These are phyloP conservation scores for Olyra latifolia DNA, from an alignment of 176 grass and related monocot species.

Conservation along the genomic window DNA sequence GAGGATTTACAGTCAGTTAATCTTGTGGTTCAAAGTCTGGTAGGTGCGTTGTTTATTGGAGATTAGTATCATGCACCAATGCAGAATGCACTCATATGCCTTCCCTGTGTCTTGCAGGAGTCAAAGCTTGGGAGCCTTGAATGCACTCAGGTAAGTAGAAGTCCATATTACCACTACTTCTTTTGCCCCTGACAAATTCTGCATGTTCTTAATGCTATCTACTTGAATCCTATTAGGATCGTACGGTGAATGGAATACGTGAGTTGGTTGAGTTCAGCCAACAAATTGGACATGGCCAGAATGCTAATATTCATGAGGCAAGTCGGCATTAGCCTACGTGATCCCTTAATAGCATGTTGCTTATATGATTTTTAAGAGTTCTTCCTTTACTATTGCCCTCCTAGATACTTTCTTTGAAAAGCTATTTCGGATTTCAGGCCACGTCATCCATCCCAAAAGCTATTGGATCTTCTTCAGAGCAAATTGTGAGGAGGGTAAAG, in stretches of 20 bases:
- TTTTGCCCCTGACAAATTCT: not conserved
- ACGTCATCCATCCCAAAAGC: not conserved
- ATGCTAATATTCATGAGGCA: constrained; percentile 36
- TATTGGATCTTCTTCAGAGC: constrained; percentile 16
- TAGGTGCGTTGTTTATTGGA: constrained; percentile 10
- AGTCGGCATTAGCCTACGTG: constrained; percentile 6
- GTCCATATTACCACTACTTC: not conserved
- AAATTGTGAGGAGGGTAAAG: constrained; percentile 8
- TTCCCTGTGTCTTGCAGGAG: constrained; percentile 43
- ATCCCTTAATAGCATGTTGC: not conserved
- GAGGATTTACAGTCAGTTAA: constrained; percentile 73
- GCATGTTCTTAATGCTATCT: not conserved
- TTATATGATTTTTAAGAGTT: not conserved
- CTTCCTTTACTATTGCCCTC: not conserved
- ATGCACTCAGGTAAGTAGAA: constrained; percentile 57
- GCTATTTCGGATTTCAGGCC: constrained; percentile 21
- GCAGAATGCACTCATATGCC: constrained; percentile 29
- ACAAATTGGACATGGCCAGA: constrained; percentile 35
- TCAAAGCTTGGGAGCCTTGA: constrained; percentile 64
- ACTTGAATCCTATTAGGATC: constrained; percentile 48
- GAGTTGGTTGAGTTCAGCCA: constrained; percentile 52
- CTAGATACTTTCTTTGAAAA: not conserved
- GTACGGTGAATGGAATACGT: constrained; percentile 47
- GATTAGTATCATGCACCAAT: constrained; percentile 33
- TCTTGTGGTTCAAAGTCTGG: constrained; percentile 68